Evolutionary conservation across 768 basidiomycete species (phyloP), one percentile per base, ranked within the genome.

Genomic region (Boletus vinaceobasis): DNA sequence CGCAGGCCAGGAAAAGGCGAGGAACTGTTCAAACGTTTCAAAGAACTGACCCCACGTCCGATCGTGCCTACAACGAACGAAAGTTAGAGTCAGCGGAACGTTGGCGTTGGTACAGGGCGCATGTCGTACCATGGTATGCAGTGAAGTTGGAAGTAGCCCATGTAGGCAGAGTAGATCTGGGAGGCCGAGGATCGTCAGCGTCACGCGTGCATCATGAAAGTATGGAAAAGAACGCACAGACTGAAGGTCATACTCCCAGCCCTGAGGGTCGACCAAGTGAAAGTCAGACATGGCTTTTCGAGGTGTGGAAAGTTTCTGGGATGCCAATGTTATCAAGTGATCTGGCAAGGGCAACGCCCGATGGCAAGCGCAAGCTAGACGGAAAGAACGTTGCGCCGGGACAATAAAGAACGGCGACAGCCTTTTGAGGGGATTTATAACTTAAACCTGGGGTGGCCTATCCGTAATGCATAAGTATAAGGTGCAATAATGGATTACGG

Each of bases 1-100:
- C 17, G 81, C 83, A 5, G 90, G 90, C 90, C 90, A 93, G 38
- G 86, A 88, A 68, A 91, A 92, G 13, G 80, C 76, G 35, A 93
- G 76, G 68, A 93, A 93, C 29, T 81, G 83, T 45, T 88, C 87
- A 65, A 92, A 92, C 0, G 86, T 81, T 45, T 84, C 81, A 71
- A 93, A 93, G 35, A 87, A 74, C 46, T 84, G 81, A 4, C 87
- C 86, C 90, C 90, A 93, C 27, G 87, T 79, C 51, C 84, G 80
- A 51, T 92, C 88, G 59, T 87, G 87, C 88, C 89, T 89, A 46
- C 3, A 40, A 17, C 1, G 32, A 23, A 21, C 35, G 5, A 55
- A 33, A 39, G 10, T 11, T 42, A 19, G 21, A 1, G 29, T 65
- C 23, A 60, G 37, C 33, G 26, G 13, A 29, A 48, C 13, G 27